phyloP scores from a whole-genome alignment of 2,329 filamentous ascomycete genomes.

The Penicillium sp. region DNA sequence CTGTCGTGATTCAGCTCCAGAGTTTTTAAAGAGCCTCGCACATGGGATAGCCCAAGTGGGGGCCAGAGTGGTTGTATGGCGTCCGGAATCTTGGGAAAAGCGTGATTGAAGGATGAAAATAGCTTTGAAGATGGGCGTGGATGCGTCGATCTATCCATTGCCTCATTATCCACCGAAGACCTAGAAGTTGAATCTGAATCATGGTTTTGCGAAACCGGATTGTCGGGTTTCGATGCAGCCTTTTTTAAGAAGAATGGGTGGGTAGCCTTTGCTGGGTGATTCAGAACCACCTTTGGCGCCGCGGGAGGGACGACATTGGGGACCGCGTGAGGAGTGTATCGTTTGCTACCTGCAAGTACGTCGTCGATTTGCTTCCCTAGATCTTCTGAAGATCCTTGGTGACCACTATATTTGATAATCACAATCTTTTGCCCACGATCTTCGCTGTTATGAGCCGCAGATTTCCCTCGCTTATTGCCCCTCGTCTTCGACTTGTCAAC shows the following conservation, averaged over 20 bases:
- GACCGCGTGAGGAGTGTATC: constrained; percentile 29
- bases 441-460: constrained; percentile 40
- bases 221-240: constrained; percentile 33
- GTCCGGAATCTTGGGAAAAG: constrained; percentile 35
- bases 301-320: constrained; percentile 26
- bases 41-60: constrained; percentile 42
- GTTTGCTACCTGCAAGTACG: constrained; percentile 58
- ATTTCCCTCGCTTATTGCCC: constrained; percentile 42
- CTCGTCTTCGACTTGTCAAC: constrained; percentile 25
- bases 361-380: constrained; percentile 67
- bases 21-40: constrained; percentile 54
- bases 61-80: constrained; percentile 46
- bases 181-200: neutral
- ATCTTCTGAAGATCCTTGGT: constrained; percentile 49
- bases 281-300: constrained; percentile 21
- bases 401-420: constrained; percentile 63
- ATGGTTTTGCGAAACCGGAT: neutral
- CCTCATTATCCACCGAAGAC: neutral
- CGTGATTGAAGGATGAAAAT: constrained; percentile 27
- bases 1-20: neutral
- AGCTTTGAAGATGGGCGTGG: constrained; percentile 3
- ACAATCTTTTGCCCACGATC: constrained; percentile 48
- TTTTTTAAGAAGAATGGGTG: constrained; percentile 75
- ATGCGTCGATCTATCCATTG: neutral
- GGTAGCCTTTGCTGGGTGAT: constrained; percentile 51